These are phyloP conservation scores for Elongisporangium prolatum DNA, from an alignment of 352 stramenopile species.

Conservation along the genomic window DNA sequence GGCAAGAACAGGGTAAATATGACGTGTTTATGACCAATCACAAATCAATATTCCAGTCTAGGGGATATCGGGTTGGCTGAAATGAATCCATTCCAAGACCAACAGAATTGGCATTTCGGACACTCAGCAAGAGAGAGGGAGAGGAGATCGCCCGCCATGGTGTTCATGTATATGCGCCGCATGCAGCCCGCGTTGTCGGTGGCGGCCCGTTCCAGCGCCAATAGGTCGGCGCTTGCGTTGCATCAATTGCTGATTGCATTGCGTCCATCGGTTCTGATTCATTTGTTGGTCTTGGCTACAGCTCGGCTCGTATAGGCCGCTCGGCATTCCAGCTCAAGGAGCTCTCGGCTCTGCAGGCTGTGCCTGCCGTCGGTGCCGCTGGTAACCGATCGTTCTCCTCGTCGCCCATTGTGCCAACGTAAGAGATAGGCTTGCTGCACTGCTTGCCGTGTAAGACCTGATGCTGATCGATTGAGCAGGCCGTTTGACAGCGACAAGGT, in stretches of 20 bases:
- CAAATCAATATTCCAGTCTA: neutral
- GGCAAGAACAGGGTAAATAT: neutral
- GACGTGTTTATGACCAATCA: neutral
- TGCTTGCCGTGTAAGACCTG: neutral
- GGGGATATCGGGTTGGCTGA: neutral
- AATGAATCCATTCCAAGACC: slow-evolving; percentile 2
- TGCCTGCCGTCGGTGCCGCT: slow-evolving; percentile 38
- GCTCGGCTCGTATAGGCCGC: slow-evolving; percentile 16
- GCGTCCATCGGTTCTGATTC: neutral
- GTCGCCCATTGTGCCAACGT: slow-evolving; percentile 33
- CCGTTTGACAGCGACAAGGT: slow-evolving; percentile 32
- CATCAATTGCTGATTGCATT: neutral
- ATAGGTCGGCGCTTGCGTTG: slow-evolving; percentile 13
- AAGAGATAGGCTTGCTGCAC: slow-evolving; percentile 6
- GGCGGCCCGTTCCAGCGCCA: slow-evolving; percentile 20
- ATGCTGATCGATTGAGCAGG: slow-evolving; percentile 1
- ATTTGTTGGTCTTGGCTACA: slow-evolving; percentile 5
- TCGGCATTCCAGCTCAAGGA: slow-evolving; percentile 35
- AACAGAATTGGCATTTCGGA: neutral
- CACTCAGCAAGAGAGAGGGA: neutral
- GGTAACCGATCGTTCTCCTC: slow-evolving; percentile 63
- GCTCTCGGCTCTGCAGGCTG: slow-evolving; percentile 38
- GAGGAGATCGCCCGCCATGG: slow-evolving; percentile 20
- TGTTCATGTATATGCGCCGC: slow-evolving; percentile 56
- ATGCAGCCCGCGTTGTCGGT: slow-evolving; percentile 42